These are phyloP conservation scores for Stylosanthes scabra DNA, from an alignment of 331 rosid genomes.

Conservation along the genomic window DNA sequence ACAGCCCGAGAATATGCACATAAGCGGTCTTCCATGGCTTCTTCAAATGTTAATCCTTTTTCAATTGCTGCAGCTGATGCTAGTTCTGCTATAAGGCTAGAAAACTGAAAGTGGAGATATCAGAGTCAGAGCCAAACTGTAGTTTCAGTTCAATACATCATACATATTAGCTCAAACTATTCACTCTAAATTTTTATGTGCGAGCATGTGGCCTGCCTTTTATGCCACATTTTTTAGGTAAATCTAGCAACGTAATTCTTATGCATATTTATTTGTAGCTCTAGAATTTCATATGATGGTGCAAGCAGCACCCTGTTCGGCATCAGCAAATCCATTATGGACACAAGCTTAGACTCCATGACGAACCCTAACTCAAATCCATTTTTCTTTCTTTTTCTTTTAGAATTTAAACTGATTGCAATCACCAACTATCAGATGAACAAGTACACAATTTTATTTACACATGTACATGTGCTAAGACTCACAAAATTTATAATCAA, in stretches of 20 bases:
- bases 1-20: conserved; percentile 91
- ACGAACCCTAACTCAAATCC: conserved; percentile 19
- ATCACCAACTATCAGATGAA: conserved; percentile 15
- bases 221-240: conserved; percentile 10
- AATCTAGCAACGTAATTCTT: conserved; percentile 10
- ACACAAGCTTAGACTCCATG: neutral
- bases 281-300: conserved; percentile 11
- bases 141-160: conserved; percentile 5
- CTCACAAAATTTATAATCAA: neutral
- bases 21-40: conserved; percentile 75
- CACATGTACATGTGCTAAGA: neutral
- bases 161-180: neutral
- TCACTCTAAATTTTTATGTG: neutral
- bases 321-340: conserved; percentile 22
- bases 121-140: conserved; percentile 1
- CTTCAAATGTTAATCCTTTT: conserved; percentile 76
- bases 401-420: neutral
- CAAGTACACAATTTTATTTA: conserved; percentile 12
- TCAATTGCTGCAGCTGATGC: conserved; percentile 80
- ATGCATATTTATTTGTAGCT: conserved; percentile 9
- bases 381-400: neutral
- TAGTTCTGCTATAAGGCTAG: conserved; percentile 79
- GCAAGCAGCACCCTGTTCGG: neutral
- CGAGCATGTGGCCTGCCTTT: neutral
- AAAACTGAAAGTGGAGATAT: conserved; percentile 61